Evolutionary conservation across 768 basidiomycete species (phyloP).

Genomic region (Floccularia luteovirens): DNA sequence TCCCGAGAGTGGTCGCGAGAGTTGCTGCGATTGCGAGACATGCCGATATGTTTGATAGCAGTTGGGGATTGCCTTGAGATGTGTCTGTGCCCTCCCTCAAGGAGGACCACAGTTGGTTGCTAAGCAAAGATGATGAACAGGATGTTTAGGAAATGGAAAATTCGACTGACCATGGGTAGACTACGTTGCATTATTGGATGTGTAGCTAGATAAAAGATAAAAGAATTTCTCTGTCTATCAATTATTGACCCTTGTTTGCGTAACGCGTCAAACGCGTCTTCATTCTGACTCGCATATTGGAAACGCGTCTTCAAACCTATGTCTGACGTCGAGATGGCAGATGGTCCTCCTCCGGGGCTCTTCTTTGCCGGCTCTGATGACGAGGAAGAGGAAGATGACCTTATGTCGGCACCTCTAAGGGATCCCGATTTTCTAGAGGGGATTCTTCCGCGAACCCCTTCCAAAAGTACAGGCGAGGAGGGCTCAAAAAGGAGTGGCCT

Average conservation of each 20-base stretch:
- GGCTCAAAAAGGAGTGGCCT: constrained; percentile 12
- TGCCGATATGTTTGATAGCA: constrained; percentile 93
- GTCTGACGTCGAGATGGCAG: constrained; percentile 17
- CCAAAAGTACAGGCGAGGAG: constrained; percentile 4
- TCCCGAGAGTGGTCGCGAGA: constrained; percentile 89
- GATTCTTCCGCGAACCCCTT: constrained; percentile 12
- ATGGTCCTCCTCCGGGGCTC: constrained; percentile 25
- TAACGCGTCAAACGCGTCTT: constrained; percentile 29
- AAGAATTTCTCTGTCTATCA: constrained; percentile 14
- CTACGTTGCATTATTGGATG: constrained; percentile 72
- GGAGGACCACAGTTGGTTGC: constrained; percentile 98
- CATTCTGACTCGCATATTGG: constrained; percentile 7
- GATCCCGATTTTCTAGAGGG: not conserved
- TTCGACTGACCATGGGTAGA: constrained; percentile 58
- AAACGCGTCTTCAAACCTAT: constrained; percentile 10
- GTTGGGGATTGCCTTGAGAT: constrained; percentile 88
- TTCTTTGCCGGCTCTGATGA: constrained; percentile 63
- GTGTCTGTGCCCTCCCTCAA: constrained; percentile 94
- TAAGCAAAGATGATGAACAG: constrained; percentile 21
- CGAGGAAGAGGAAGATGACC: constrained; percentile 24
- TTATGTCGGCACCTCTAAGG: constrained; percentile 3
- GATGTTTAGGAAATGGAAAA: not conserved
- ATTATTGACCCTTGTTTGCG: constrained; percentile 30
- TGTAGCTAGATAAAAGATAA: constrained; percentile 12
- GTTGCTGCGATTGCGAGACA: constrained; percentile 92